Evolutionary conservation across 2,329 filamentous ascomycete genomes (phyloP), one percentile per base, ranked within the genome.

Genomic region (Thielaviopsis cerberus): DNA sequence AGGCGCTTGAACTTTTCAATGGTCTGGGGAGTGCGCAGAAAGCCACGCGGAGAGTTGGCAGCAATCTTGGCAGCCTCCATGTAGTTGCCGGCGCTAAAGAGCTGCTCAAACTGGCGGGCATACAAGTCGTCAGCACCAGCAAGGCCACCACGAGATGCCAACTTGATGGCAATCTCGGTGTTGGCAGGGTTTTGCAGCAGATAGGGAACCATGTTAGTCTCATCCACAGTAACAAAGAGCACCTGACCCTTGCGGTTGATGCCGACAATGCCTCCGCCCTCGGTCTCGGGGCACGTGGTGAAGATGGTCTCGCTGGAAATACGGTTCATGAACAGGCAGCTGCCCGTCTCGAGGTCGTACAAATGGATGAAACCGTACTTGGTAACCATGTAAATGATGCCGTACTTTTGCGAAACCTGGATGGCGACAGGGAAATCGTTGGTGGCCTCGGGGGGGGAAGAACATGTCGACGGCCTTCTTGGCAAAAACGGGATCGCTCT

Each of bases 271-370:
- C 94, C 94, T 52, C 85, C 81, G 20, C 88, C 94, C 23, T 89
- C 83, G 57, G 80, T 79, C 69, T 98, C 92, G 37, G 83, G 75
- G 53, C 88, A 85, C 22, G 90, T 96, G 25, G 91, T 94, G 74
- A 98, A 98, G 69, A 98, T 97, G 25, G 92, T 98, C 69, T 98
- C 92, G 75, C 89, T 95, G 34, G 92, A 98, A 67, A 98, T 98
- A 65, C 94, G 86, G 78, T 98, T 98, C 89, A 98, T 94, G 80
- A 96, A 98, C 69, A 98, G 92, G 69, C 88, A 94, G 13, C 86
- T 86, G 60, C 88, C 94, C 7, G 87, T 92, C 75, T 98, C 94
- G 59, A 98, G 81, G 67, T 98, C 94, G 73, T 98, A 97, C 24
- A 98, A 80, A 72, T 98, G 92, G 66, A 98, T 97, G 73, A 97